Base-by-base conservation (phyloP, 495 filamentous ascomycete genomes). In the Achaetomiella virescens region DNA sequence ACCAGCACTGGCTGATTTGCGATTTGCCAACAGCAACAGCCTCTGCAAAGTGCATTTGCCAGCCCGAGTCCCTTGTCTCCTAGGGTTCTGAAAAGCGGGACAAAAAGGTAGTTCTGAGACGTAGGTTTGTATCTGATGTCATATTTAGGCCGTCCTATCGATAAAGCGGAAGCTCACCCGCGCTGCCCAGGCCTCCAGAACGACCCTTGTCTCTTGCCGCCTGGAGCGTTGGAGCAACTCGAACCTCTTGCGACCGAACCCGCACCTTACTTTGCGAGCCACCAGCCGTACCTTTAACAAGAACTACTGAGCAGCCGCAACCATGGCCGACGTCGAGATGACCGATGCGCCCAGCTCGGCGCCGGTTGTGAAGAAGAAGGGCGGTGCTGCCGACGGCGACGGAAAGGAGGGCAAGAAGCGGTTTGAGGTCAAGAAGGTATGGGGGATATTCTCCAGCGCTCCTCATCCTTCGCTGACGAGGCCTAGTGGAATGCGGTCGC, bases 351-450 rank as follows among this genome's bases (percentile, higher is more conserved):
- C 84, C n/a, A 73, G 78, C 24, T 66, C 81, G 24, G 70, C 76
- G 33, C 61, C 66, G 10, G 71, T 69, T 41, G 81, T 82, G 41
- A 79, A 80, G 65, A 89, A 88, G 68, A 81, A 78, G 50, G 72
- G 68, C 27, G 71, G 42, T 12, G 61, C 63, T 24, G 64, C 61
- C 42, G 83, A 80, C 51, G 66, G 70, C n/a, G 77, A 81, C 48
- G 84, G 70, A 38, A 80, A 80, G 54, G 87, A 90, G 51, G 86
- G 79, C 40, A 97, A 95, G 81, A 93, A 95, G 73, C 83, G 88
- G 33, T 97, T 98, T 65, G 93, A 98, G 69, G 95, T 98, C 49
- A 97, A 97, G 77, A 98, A 98, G 86, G 92, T 95, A 73, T 49
- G 66, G 44, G 14, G 0, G 20, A 31, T 52, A 10, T n/a, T 29